These are phyloP conservation scores for Aspergillus mulundensis DNA, from an alignment of 495 filamentous ascomycete species.

Conservation along the genomic window DNA sequence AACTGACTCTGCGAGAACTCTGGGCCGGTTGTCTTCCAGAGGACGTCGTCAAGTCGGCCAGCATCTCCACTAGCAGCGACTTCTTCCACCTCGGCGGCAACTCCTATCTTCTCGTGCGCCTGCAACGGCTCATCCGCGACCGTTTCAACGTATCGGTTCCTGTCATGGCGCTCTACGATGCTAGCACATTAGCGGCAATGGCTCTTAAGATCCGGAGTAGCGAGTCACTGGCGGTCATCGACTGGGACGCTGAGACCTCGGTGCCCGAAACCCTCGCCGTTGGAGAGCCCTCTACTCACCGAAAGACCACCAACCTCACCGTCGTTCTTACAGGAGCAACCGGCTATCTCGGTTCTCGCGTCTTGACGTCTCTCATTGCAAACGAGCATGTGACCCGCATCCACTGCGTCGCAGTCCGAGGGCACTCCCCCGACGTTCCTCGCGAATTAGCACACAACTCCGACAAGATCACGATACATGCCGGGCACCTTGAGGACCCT, in stretches of 20 bases:
- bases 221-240: neutral
- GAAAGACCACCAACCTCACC: neutral
- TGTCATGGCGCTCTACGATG: conserved; percentile 26
- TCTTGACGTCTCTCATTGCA: conserved; percentile 25
- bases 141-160: conserved; percentile 22
- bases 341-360: conserved; percentile 29
- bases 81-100: conserved; percentile 41
- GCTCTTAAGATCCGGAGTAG: neutral
- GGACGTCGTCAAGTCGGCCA: neutral
- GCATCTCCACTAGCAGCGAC: conserved; percentile 6
- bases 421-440: neutral
- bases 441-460: neutral
- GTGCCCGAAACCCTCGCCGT: neutral
- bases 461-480: neutral
- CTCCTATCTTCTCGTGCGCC: conserved; percentile 30
- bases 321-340: conserved; percentile 35
- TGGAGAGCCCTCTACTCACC: neutral
- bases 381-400: conserved; percentile 18
- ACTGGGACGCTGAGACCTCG: conserved; percentile 20
- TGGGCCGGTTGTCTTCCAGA: neutral
- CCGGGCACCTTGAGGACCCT: neutral
- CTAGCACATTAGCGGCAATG: conserved; percentile 26
- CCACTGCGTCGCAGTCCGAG: conserved; percentile 32
- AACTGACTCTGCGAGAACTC: neutral
- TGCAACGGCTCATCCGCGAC: conserved; percentile 26